Conservation (phyloP, 441 rosid species). For the Eutrema salsugineum region DNA sequence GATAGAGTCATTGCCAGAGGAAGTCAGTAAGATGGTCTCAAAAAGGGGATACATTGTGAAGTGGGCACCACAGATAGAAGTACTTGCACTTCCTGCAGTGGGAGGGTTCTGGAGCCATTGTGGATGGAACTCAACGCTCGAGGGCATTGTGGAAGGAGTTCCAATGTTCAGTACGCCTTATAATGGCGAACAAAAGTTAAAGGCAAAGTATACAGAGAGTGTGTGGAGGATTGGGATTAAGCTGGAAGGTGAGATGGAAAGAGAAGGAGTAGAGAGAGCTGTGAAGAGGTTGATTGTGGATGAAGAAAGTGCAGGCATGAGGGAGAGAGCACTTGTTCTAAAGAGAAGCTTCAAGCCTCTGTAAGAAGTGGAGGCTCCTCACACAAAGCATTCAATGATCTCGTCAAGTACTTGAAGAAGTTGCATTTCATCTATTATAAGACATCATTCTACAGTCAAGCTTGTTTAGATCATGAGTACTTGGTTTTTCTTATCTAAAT, state of each 20-base stretch:
- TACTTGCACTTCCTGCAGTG: conserved; percentile 30
- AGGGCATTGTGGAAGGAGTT: conserved; percentile 38
- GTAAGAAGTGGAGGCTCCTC: background rate
- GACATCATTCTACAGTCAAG: too few species aligned
- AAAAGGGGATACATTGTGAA: conserved; percentile 37
- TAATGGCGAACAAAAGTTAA: conserved; percentile 37
- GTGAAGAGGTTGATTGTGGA: conserved; percentile 12
- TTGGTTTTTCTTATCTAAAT: too few species aligned
- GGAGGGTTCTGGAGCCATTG: conserved; percentile 43
- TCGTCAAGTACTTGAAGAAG: too few species aligned
- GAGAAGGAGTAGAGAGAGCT: background rate
- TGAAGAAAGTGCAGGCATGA: conserved; percentile 11
- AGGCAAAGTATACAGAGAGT: conserved; percentile 32
- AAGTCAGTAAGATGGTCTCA: conserved; percentile 11
- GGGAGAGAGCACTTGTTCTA: background rate
- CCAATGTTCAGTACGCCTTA: conserved; percentile 42
- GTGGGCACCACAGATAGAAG: conserved; percentile 42
- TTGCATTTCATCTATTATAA: too few species aligned
- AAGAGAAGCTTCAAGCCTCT: background rate
- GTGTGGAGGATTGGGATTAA: conserved; percentile 30
- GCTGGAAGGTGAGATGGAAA: background rate
- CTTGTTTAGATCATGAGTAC: too few species aligned
- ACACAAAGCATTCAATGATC: background rate
- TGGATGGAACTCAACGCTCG: conserved; percentile 31
- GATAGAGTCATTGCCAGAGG: background rate